Evolutionary conservation across 208 protist genomes (phyloP), one percentile per base, ranked within the genome.

Genomic region (Trypanosoma platydactyli): DNA sequence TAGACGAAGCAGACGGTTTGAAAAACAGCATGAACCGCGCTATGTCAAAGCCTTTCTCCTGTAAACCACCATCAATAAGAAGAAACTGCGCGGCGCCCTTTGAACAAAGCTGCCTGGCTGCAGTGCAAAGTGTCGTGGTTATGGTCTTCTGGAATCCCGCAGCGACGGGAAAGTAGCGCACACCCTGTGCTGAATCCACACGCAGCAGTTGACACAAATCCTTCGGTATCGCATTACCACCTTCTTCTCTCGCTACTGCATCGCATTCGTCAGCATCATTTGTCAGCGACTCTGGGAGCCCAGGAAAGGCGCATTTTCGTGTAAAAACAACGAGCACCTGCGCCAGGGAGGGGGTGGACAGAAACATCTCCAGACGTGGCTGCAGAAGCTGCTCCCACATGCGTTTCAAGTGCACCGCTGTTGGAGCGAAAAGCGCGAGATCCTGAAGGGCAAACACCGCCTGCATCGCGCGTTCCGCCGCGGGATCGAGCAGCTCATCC

Each of bases 371-470:
- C 53, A 96, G 71, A 2, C 66, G 71, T 20, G 76, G 78, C 18
- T 68, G 9, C 24, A 96, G 35, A 22, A 89, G 40, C 25, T 72
- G 59, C 24, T 71, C 64, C 86, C 84, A 96, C 15, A 96, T 67
- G 68, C 81, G 70, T 51, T 72, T 60, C 27, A 96, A 78, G 50
- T 92, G 84, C 41, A 77, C 49, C 12, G 77, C 76, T 11, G 86
- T 85, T 11, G 88, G 88, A 12, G 86, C 79, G 73, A 84, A 94
- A 33, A 90, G 74, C n/a, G 80, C 83, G 12, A 96, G 70, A 59
- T 93, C 88, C 30, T 94, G 91, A 59, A 96, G 68, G 12, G 89
- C 77, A 61, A 86, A 93, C 27, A 63, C 70, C 35, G 66, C 49
- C 35, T 82, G 80, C 38, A 71, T 70, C 7, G 86, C 29, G 7